phyloP scores from a whole-genome alignment of 208 protist genomes.

The Entamoeba moshkovskii region DNA sequence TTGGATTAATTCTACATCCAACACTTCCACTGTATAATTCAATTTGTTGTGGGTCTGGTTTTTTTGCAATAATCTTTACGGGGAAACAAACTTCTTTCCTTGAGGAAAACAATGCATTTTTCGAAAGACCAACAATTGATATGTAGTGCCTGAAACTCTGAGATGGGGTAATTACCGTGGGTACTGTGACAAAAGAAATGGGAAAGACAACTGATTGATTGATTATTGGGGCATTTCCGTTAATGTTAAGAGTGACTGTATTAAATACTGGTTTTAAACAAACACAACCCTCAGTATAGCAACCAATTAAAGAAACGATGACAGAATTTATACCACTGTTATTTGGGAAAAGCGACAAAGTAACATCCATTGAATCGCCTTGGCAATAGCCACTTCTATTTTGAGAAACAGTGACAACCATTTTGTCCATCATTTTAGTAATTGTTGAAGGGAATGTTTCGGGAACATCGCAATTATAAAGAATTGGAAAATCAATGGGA shows the following conservation, averaged over 20 bases:
- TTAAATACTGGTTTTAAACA: background rate
- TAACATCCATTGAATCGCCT: background rate
- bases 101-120: background rate
- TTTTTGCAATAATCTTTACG: background rate
- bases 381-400: background rate
- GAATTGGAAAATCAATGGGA: background rate
- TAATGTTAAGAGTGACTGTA: background rate
- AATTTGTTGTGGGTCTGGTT: background rate
- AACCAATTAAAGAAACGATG: background rate
- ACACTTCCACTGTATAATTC: background rate
- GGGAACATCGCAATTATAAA: background rate
- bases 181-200: background rate
- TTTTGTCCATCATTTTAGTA: background rate
- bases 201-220: background rate
- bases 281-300: background rate
- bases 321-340: background rate
- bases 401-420: background rate
- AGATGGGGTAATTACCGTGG: background rate
- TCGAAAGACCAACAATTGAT: background rate
- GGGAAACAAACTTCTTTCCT: background rate
- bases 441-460: background rate
- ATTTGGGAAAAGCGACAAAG: background rate
- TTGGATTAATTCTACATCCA: background rate
- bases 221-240: background rate
- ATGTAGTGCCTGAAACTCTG: background rate